Evolutionary conservation across 164 flowering plant genomes (phyloP), one percentile per base, ranked within the genome.

Genomic region (Magnolia officinalis): DNA sequence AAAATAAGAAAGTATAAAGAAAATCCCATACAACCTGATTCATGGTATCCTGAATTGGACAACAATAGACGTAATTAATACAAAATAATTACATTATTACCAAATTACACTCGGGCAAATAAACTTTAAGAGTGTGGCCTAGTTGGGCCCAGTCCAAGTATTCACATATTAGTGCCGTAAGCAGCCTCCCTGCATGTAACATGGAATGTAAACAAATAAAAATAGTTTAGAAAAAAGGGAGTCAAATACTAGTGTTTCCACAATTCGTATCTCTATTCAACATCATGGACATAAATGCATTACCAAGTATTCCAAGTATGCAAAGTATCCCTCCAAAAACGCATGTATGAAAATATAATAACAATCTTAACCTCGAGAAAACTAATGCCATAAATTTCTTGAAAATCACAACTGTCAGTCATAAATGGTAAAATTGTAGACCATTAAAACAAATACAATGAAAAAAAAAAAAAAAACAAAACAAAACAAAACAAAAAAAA

Each of bases 81-180:
- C 19, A 11, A 20, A 69, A 74, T 45, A 1, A 71, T 74, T 2
- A 51, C 74, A 63, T 76, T 79, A 82, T 87, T 91, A 96, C 99
- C 98, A 94, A 84, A 86, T 94, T 96, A 72, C 98, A 96, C 80
- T 96, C 99, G 6, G 99, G 99, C 80, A 81, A 85, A 87, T 94
- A 96, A 72, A 94, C 99, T 90, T 96, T 94, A 68, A 90, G 83
- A 0, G 97, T 96, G 85, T 96, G 99, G 69, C 86, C 87, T 63
- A 96, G 84, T 74, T 94, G 95, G 67, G 99, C 99, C 99, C 99
- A 96, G 79, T 96, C 99, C 86, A 96, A 78, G 86, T 96, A 96
- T 85, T 96, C 99, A 85, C 96, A 93, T 79, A 96, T 79, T 37
- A 96, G 80, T 67, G 99, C 93, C 76, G 96, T 92, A 76, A 96